Conservation (phyloP, 768 basidiomycete genomes). For the Omphalotus guepiniiformis region DNA sequence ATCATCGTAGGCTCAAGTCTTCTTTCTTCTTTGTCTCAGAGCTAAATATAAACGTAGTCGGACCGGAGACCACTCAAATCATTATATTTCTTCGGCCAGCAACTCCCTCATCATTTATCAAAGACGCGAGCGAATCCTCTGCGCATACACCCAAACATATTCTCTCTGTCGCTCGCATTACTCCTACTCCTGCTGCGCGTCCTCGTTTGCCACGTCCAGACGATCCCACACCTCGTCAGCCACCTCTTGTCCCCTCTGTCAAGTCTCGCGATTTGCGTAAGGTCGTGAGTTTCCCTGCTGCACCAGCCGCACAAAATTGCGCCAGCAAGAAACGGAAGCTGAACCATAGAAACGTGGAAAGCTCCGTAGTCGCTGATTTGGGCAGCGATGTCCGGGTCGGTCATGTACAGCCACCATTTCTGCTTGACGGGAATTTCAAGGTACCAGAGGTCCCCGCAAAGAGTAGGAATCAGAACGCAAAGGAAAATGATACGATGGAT, state of each 20-base stretch:
- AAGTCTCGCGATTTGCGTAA: neutral
- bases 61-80: slow-evolving; percentile 66
- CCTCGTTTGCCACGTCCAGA: slow-evolving; percentile 60
- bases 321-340: slow-evolving; percentile 31
- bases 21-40: slow-evolving; percentile 2
- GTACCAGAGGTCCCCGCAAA: slow-evolving; percentile 42
- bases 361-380: slow-evolving; percentile 27
- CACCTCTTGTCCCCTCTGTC: slow-evolving; percentile 39
- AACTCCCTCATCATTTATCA: slow-evolving; percentile 29
- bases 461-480: slow-evolving; percentile 15
- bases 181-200: slow-evolving; percentile 32
- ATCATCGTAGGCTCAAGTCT: slow-evolving; percentile 46
- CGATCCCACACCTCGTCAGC: slow-evolving; percentile 73
- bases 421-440: slow-evolving; percentile 37
- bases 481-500: slow-evolving; percentile 24
- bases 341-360: slow-evolving; percentile 17
- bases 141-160: slow-evolving; percentile 27
- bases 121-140: slow-evolving; percentile 24
- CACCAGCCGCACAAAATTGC: slow-evolving; percentile 6
- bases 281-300: slow-evolving; percentile 1
- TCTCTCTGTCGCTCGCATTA: slow-evolving; percentile 56
- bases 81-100: slow-evolving; percentile 41
- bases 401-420: neutral
- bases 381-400: slow-evolving; percentile 29
- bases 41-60: slow-evolving; percentile 38